Base-by-base conservation (phyloP, 495 filamentous ascomycete genomes). In the Staphylotrichum longicolle region DNA sequence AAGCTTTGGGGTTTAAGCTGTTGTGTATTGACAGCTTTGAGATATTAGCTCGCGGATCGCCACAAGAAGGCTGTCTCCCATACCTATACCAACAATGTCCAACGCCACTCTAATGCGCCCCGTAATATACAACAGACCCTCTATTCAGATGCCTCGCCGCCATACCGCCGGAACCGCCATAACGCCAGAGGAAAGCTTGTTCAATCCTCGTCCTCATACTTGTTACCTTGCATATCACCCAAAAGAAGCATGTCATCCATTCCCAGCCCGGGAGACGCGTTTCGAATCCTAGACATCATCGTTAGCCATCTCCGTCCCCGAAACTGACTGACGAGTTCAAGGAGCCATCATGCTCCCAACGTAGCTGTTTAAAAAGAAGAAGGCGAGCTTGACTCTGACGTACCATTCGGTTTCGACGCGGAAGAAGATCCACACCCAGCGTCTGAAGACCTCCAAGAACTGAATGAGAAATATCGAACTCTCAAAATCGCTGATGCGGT, bases 381-480 rank as follows among this genome's bases (percentile, higher is more conserved):
- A 39, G 2, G 10, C 37, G 37, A 6, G 37, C 2, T 10, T 10
- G 37, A 39, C 10, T 6, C 10, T 6, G 37, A 39, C 37, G 10
- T 39, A 39, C 37, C 88, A 96, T 78, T 98, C 94, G 27, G 90
- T 89, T 79, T 98, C 94, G 30, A 92, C 85, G 3, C 94, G 84
- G 72, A 98, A 92, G 75, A 98, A 97, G 49, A 94, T 90, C 94
- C 94, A 98, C 66, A 98, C 83, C 92, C 93, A 97, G 15, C 94
- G 82, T 45, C 94, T 83, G 20, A 88, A 80, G 7, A 98, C 86
- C 74, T 98, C 94, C 15, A 94, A 76, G 42, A 88, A 77, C 77
- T 96, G 87, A 64, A 97, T 83, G n/a, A 91, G 61, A 71, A 96
- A 98, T 42, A 98, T 86, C 2, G 81, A 80, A 53, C 86, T 86